These are phyloP conservation scores for Diaporthe helianthi DNA, from an alignment of 2,329 filamentous ascomycete genomes.

Conservation along the genomic window DNA sequence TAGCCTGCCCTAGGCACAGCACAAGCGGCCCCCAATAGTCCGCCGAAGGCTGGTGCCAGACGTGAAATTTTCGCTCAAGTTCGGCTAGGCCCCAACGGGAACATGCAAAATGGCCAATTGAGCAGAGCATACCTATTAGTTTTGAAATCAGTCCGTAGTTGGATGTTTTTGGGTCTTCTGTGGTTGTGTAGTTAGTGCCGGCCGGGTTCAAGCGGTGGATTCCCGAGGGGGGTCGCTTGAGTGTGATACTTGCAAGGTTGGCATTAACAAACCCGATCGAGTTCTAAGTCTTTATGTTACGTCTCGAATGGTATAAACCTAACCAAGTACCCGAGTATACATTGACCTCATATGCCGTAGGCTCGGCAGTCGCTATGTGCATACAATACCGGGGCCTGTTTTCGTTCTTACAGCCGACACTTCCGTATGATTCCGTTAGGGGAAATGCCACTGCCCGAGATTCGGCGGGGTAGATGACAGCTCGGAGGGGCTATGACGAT, in stretches of 20 bases:
- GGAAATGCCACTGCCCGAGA: slow-evolving; percentile 9
- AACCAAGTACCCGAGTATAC: too few species aligned
- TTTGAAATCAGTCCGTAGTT: not conserved
- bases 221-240: not conserved
- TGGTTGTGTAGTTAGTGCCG: not conserved
- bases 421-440: slow-evolving; percentile 23
- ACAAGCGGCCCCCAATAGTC: not conserved
- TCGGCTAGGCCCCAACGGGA: slow-evolving; percentile 15
- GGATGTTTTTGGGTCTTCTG: not conserved
- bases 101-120: not conserved
- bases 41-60: slow-evolving; percentile 7
- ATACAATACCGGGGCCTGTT: not conserved
- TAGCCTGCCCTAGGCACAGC: not conserved
- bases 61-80: slow-evolving; percentile 8
- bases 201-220: slow-evolving; percentile 4
- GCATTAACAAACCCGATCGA: not conserved
- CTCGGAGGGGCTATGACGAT: slow-evolving; percentile 32
- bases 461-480: slow-evolving; percentile 27
- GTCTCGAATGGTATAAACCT: too few species aligned
- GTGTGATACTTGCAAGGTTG: not conserved
- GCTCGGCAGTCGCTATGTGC: not conserved
- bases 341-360: not conserved
- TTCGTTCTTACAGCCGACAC: not conserved
- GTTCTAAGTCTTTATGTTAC: not conserved
- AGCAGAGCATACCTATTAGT: not conserved